Evolutionary conservation across 257 asterid species (phyloP), one percentile per base, ranked within the genome.

Genomic region (Voacanga thouarsii): DNA sequence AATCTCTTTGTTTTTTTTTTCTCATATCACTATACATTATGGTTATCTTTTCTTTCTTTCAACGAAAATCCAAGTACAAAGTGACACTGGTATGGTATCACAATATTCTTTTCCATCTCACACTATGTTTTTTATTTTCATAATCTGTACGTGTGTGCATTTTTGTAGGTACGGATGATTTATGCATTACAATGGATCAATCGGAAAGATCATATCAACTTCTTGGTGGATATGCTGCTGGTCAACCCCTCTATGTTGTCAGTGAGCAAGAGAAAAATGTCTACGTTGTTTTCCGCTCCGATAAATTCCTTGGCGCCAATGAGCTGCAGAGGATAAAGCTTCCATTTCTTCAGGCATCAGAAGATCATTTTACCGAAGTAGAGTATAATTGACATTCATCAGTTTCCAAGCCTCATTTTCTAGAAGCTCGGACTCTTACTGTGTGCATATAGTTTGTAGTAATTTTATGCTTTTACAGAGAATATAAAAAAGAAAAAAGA

Each of bases 161-260:
- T 14, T 77, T 55, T 76, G 64, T 78, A 92, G 97, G 97, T 76
- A 86, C 87, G 0, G 92, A 94, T 43, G 96, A 94, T 41, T 11
- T 82, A 12, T 94, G 98, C 30, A 72, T 92, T 5, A 85, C 94
- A 68, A 86, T 94, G 90, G 96, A 92, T 79, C 96, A 87, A 84
- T 87, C 97, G 0, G 93, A 94, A 86, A 87, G 89, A 84, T 94
- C 98, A 14, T 94, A 94, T 77, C 97, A 92, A 68, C 98, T 94
- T 80, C 92, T 92, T 10, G 97, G 98, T 5, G 90, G 91, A 4
- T 94, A 83, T 78, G 97, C 87, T 67, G 96, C 94, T 1, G 97
- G 97, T 53, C 94, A 92, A 57, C 89, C 79, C 5, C 80, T 94
- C 65, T 94, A 94, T 71, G 78, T 90, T 63, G 90, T 82, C 43